Conservation (phyloP, 768 basidiomycete species). For the Gautieria morchelliformis region DNA sequence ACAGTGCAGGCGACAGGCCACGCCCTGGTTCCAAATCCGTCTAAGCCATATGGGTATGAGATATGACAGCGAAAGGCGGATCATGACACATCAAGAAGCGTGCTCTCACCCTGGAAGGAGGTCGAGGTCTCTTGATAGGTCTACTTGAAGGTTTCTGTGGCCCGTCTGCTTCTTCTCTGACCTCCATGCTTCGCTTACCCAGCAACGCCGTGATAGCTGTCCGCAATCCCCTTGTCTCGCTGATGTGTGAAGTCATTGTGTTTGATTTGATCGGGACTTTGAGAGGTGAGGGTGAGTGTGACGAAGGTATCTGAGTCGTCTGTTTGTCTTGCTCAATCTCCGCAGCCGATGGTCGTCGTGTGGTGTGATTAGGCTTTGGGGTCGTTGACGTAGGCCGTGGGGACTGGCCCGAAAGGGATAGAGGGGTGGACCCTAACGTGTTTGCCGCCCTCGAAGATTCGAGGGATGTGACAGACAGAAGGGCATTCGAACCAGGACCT, state of each 20-base stretch:
- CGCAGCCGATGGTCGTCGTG: constrained; percentile 5
- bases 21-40: constrained; percentile 2
- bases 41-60: neutral
- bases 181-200: constrained; percentile 45
- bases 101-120: constrained; percentile 29
- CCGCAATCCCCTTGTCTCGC: constrained; percentile 42
- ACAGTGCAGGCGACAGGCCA: neutral
- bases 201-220: constrained; percentile 61
- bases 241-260: constrained; percentile 13
- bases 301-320: constrained; percentile 44
- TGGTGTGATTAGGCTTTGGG: neutral
- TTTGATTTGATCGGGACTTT: constrained; percentile 24
- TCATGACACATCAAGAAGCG: constrained; percentile 8
- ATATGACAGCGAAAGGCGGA: neutral
- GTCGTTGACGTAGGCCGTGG: neutral
- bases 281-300: constrained; percentile 44
- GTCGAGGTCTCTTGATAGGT: constrained; percentile 29
- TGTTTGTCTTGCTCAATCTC: constrained; percentile 16
- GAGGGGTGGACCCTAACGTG: neutral
- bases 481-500: neutral
- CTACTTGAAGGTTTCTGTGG: neutral
- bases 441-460: neutral
- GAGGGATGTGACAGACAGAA: constrained; percentile 2
- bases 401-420: neutral
- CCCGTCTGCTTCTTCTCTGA: constrained; percentile 27